A percentile compares a stretch with the other conserved stretches of the same genome.
These are phyloP conservation scores for Kwoniella europaea DNA, from an alignment of 768 basidiomycete genomes.

Conservation along the genomic window DNA sequence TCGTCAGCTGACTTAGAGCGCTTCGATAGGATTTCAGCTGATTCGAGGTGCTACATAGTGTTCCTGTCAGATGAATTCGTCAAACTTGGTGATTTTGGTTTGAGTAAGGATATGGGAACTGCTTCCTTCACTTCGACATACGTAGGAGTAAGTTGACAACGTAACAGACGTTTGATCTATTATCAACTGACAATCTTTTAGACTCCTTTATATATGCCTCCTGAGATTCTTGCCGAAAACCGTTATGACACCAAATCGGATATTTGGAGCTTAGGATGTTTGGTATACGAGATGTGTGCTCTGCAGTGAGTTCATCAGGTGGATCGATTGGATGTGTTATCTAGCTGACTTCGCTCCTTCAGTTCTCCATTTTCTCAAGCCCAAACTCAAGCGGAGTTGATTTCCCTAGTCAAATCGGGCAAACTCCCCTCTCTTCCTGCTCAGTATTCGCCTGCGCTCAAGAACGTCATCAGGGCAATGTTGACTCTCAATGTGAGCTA, in stretches of 20 bases:
- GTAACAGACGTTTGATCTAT: not conserved
- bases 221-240: slow-evolving; percentile 95
- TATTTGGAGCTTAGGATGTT: slow-evolving; percentile 97
- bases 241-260: slow-evolving; percentile 97
- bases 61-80: slow-evolving; percentile 85
- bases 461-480: slow-evolving; percentile 52
- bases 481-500: slow-evolving; percentile 50
- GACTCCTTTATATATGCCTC: slow-evolving; percentile 99
- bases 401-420: slow-evolving; percentile 52
- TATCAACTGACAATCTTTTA: slow-evolving; percentile 57
- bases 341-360: not conserved
- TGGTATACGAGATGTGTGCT: slow-evolving; percentile 95
- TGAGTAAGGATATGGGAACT: slow-evolving; percentile 87
- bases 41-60: slow-evolving; percentile 62
- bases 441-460: slow-evolving; percentile 47
- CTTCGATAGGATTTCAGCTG: slow-evolving; percentile 1
- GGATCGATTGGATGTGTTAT: not conserved
- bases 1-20: not conserved
- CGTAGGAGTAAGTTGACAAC: slow-evolving; percentile 74
- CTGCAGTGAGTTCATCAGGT: slow-evolving; percentile 64
- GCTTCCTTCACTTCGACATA: slow-evolving; percentile 94
- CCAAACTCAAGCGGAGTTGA: slow-evolving; percentile 53
- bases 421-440: slow-evolving; percentile 50
- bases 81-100: slow-evolving; percentile 95
- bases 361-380: slow-evolving; percentile 57